Evolutionary conservation across 345 rosid species (phyloP), one percentile per base, ranked within the genome.

Genomic region (Boechera retrofracta): DNA sequence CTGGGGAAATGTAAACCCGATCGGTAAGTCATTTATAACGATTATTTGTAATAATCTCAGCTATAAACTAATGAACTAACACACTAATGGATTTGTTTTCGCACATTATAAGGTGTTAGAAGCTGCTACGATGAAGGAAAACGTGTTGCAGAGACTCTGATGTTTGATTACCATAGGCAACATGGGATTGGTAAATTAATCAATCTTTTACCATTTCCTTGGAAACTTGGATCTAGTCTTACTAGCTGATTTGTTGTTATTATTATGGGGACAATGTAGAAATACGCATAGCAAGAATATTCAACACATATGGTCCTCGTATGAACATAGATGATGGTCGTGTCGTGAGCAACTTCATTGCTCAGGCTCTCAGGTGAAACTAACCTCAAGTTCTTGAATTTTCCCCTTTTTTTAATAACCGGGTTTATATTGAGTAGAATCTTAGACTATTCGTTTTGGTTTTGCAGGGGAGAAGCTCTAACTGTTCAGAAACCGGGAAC

Each of bases 1-100:
- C 31, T 92, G 97, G 97, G 97, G 98, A 69, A 94, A 94, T 86
- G 97, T 94, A 15, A 94, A 94, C 81, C 98, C 98, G 5, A 94
- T 94, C 12, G 97, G 98, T 90, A 80, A 1, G 82, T 75, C 51
- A 57, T 35, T 11, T 26, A 4, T n/a, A 0, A 13, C 5, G 1
- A 31, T 11, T 49, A 48, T 3, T 42, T 36, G 2, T 42, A 62
- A 10, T 62, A n/a, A 33, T 29, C 64, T 21, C 31, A 31, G 41
- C 24, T 59, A 13, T 11, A 15, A n/a, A 26, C 49, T 28, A 16
- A 38, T 38, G 55, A 67, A n/a, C 33, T 67, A 61, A 60, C 32
- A 42, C 38, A 48, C 5, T 10, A 24, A 28, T 45, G 76, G 31
- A 7, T 21, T 10, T 71, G 53, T 5, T 71, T 18, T 7, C 33